Evolutionary conservation across 371 early-diverging fungal genomes (phyloP).

Genomic region (Enterocytospora artemiae): DNA sequence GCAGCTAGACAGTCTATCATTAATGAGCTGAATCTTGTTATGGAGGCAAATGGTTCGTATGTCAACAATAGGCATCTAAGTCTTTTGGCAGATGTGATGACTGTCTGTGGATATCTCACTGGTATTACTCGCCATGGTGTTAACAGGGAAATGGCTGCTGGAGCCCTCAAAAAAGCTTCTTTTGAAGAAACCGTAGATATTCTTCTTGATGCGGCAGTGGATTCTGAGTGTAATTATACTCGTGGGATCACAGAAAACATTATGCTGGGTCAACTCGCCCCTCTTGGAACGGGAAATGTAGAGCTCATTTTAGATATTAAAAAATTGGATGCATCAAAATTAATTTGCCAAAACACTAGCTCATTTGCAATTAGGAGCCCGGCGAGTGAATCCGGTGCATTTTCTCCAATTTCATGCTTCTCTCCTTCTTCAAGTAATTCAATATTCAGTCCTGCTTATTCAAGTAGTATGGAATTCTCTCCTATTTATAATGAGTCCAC

Average conservation of each 20-base stretch:
- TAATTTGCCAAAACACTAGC: slow-evolving; percentile 1
- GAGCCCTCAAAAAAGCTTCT: slow-evolving; percentile 87
- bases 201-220: slow-evolving; percentile 84
- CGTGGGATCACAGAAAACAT: slow-evolving; percentile 86
- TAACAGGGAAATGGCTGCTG: slow-evolving; percentile 74
- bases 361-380: slow-evolving; percentile 6
- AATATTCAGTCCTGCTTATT: slow-evolving; percentile 29
- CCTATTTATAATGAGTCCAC: slow-evolving; percentile 10
- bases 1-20: slow-evolving; percentile 80
- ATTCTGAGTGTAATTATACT: slow-evolving; percentile 80
- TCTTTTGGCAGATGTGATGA: slow-evolving; percentile 92
- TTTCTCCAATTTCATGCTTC: slow-evolving; percentile 58
- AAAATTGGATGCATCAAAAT: too few species aligned
- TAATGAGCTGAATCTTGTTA: slow-evolving; percentile 81
- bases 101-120: slow-evolving; percentile 77
- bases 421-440: slow-evolving; percentile 62
- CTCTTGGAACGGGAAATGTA: slow-evolving; percentile 88
- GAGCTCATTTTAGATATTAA: slow-evolving; percentile 62
- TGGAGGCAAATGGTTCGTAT: slow-evolving; percentile 91
- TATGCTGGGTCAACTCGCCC: slow-evolving; percentile 91
- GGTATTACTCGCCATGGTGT: slow-evolving; percentile 97
- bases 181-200: slow-evolving; percentile 99
- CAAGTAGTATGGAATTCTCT: slow-evolving; percentile 5
- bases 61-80: slow-evolving; percentile 94
- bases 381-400: neutral